Percentiles rank a stretch among this genome's conserved stretches.
phyloP scores from a whole-genome alignment of 2,329 filamentous ascomycete species.

The Onygenales sp. region DNA sequence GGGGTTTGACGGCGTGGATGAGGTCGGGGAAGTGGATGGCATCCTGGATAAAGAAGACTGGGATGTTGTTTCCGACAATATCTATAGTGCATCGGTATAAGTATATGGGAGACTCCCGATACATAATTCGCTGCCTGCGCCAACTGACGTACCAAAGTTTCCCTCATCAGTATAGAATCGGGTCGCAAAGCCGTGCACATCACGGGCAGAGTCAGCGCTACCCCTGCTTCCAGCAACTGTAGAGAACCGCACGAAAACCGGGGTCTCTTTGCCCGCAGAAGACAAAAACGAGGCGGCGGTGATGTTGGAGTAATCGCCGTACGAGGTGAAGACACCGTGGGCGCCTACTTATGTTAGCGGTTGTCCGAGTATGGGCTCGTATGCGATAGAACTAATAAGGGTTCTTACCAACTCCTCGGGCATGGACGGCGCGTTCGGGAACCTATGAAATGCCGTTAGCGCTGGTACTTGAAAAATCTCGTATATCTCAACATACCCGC shows the following conservation, averaged over 20 bases:
- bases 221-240: constrained; percentile 62
- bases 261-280: constrained; percentile 49
- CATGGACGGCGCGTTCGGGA: constrained; percentile 59
- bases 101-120: background rate
- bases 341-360: constrained; percentile 34
- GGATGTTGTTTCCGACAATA: constrained; percentile 33
- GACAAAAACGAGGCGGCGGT: constrained; percentile 58
- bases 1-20: constrained; percentile 32
- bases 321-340: constrained; percentile 61
- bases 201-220: constrained; percentile 59
- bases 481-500: constrained; percentile 39
- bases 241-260: constrained; percentile 62
- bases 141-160: constrained; percentile 42
- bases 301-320: constrained; percentile 57
- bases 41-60: constrained; percentile 35
- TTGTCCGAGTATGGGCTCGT: background rate
- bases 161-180: constrained; percentile 64
- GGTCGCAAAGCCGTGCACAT: constrained; percentile 64
- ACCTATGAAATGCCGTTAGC: constrained; percentile 29
- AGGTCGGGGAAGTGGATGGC: constrained; percentile 33
- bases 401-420: constrained; percentile 47
- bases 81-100: constrained; percentile 11
- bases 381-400: background rate
- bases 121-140: background rate
- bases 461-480: background rate